phyloP scores from a whole-genome alignment of 495 filamentous ascomycete species.

The Friedmanniomyces simplex region DNA sequence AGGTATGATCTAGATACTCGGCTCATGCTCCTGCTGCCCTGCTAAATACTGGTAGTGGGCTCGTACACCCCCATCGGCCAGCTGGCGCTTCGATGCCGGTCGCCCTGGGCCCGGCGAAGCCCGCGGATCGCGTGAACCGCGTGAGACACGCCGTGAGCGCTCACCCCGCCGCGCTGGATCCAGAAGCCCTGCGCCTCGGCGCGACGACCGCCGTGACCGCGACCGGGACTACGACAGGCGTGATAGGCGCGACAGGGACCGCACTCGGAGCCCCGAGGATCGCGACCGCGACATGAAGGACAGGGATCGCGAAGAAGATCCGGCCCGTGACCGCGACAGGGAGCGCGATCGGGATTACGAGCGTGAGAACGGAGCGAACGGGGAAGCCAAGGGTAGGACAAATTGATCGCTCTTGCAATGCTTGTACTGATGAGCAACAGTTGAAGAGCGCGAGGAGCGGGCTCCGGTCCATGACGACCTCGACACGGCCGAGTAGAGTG shows the following conservation, averaged over 20 bases:
- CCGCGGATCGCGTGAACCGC: constrained; percentile 51
- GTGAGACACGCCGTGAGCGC: constrained; percentile 45
- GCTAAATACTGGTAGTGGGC: constrained; percentile 64
- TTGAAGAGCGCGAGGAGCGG: constrained; percentile 33
- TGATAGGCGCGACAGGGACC: constrained; percentile 41
- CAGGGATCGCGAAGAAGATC: constrained; percentile 45
- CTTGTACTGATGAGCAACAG: constrained; percentile 3
- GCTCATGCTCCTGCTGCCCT: constrained; percentile 1
- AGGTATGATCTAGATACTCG: constrained; percentile 48
- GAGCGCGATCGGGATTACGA: constrained; percentile 40
- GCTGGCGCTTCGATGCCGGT: constrained; percentile 91
- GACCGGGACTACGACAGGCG: constrained; percentile 49
- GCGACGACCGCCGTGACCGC: constrained; percentile 49
- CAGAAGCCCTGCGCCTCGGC: constrained; percentile 48
- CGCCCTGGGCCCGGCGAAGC: constrained; percentile 8
- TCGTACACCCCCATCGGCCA: constrained; percentile 93
- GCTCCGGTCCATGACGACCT: constrained; percentile 88
- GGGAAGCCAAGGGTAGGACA: constrained; percentile 77
- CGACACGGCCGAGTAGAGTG: constrained; percentile 78
- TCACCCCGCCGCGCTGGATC: constrained; percentile 56
- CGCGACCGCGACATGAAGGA: constrained; percentile 52
- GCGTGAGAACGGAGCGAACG: constrained; percentile 58
- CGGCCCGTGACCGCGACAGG: constrained; percentile 45
- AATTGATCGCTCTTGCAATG: neutral
- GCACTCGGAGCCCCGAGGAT: constrained; percentile 41